Percentiles rank a stretch among this genome's conserved stretches.
Evolutionary conservation across 108 stramenopile genomes (phyloP).

Genomic region (Skeletonema marinoi): DNA sequence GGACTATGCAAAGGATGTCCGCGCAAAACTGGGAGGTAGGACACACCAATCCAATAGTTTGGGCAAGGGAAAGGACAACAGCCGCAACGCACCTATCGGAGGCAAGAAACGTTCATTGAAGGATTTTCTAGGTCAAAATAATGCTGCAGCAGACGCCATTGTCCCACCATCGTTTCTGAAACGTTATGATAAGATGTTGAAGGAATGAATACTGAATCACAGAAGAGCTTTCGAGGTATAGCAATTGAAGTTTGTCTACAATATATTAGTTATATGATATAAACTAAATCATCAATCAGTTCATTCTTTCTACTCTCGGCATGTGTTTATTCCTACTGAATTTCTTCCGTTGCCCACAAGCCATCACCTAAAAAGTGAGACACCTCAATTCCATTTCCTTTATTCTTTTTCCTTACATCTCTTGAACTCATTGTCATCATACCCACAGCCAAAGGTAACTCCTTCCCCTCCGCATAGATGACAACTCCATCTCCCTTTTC

Average conservation of each 20-base stretch:
- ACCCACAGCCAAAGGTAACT: slow-evolving; percentile 90
- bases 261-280: neutral
- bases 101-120: neutral
- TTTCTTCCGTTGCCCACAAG: slow-evolving; percentile 73
- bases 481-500: slow-evolving; percentile 81
- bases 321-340: slow-evolving; percentile 25
- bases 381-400: slow-evolving; percentile 92
- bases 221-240: neutral
- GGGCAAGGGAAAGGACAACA: neutral
- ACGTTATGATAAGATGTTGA: slow-evolving; percentile 13
- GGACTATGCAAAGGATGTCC: slow-evolving; percentile 15
- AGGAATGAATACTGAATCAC: neutral
- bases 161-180: slow-evolving; percentile 19
- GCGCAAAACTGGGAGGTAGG: neutral
- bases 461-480: slow-evolving; percentile 94
- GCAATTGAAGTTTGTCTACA: neutral
- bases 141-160: neutral
- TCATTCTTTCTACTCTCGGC: neutral
- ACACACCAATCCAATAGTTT: neutral
- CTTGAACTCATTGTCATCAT: slow-evolving; percentile 83
- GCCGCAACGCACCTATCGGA: neutral
- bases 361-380: slow-evolving; percentile 94
- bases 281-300: neutral
- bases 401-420: slow-evolving; percentile 67
- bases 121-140: neutral